phyloP scores from a whole-genome alignment of 2,329 filamentous ascomycete genomes.

The Penicillium sp. region DNA sequence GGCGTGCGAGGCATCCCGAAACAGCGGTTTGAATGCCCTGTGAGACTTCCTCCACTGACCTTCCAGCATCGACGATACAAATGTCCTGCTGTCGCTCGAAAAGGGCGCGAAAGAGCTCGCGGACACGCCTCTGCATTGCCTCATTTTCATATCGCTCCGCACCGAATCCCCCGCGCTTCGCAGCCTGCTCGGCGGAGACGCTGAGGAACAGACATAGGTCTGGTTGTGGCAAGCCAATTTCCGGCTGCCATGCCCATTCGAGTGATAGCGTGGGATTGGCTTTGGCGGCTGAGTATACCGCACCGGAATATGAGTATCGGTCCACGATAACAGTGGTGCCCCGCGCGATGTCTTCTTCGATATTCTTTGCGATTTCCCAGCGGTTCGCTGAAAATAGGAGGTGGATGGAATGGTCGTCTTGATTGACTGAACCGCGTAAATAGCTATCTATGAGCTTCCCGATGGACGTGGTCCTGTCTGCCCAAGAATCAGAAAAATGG shows the following conservation, averaged over 20 bases:
- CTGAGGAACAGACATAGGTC: conserved; percentile 87
- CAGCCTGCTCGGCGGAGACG: conserved; percentile 69
- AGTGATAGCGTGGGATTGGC: conserved; percentile 66
- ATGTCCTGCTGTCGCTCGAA: conserved; percentile 50
- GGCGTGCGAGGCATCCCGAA: conserved; percentile 29
- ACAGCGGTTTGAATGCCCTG: conserved; percentile 35
- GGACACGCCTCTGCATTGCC: conserved; percentile 76
- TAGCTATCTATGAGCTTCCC: conserved; percentile 85
- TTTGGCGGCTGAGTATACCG: conserved; percentile 91
- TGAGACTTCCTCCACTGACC: conserved; percentile 52
- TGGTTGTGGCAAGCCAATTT: conserved; percentile 80
- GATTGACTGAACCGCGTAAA: conserved; percentile 66
- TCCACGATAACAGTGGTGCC: conserved; percentile 82
- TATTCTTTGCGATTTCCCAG: conserved; percentile 64
- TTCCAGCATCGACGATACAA: conserved; percentile 55
- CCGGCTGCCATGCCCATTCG: conserved; percentile 78
- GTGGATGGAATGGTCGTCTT: conserved; percentile 87
- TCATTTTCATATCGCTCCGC: conserved; percentile 83
- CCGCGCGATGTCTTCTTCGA: conserved; percentile 51
- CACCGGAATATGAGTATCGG: conserved; percentile 91
- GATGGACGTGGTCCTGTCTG: conserved; percentile 78
- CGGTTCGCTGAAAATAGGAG: conserved; percentile 86
- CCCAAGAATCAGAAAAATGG: conserved; percentile 12
- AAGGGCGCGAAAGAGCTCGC: conserved; percentile 65
- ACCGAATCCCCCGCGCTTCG: conserved; percentile 79